Conservation (phyloP, 2,329 filamentous ascomycete genomes). For the Dryadomyces quercus-mongolicae region DNA sequence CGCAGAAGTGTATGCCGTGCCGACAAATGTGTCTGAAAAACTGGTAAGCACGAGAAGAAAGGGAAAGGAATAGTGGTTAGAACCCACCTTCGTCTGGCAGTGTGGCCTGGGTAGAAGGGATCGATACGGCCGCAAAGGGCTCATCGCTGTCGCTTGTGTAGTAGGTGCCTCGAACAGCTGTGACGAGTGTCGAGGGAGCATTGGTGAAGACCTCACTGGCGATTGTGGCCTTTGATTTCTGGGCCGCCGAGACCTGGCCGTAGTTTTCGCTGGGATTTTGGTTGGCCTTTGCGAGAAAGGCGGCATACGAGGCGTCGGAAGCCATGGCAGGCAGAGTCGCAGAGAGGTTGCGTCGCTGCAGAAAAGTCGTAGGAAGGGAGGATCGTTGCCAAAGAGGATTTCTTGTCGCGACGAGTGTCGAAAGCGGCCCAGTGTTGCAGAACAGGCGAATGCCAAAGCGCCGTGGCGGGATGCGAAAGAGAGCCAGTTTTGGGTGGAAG, state of each 20-base stretch:
- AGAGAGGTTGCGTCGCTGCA: background rate
- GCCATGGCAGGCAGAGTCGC: slow-evolving; percentile 36
- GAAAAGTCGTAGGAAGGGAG: background rate
- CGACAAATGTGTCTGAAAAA: slow-evolving; percentile 52
- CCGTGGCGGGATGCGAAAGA: background rate
- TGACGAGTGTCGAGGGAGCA: slow-evolving; percentile 47
- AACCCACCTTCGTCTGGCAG: slow-evolving; percentile 50
- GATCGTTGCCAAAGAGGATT: background rate
- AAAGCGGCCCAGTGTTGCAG: background rate
- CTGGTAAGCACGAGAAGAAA: slow-evolving; percentile 4
- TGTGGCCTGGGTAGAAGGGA: slow-evolving; percentile 44
- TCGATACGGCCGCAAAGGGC: slow-evolving; percentile 64
- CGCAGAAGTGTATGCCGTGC: slow-evolving; percentile 46
- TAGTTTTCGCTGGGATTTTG: slow-evolving; percentile 55
- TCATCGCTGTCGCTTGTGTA: slow-evolving; percentile 79
- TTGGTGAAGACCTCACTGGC: slow-evolving; percentile 11
- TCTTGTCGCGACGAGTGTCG: background rate
- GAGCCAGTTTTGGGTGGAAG: background rate
- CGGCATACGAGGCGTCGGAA: slow-evolving; percentile 70
- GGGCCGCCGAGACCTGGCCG: slow-evolving; percentile 20
- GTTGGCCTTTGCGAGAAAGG: slow-evolving; percentile 83
- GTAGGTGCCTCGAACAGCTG: slow-evolving; percentile 41
- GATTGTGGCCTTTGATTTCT: slow-evolving; percentile 5
- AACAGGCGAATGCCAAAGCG: background rate
- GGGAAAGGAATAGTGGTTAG: slow-evolving; percentile 2